phyloP scores from a whole-genome alignment of 225 moss, liverwort and hornwort genomes.

The Bryoerythrophyllum caledonicum region DNA sequence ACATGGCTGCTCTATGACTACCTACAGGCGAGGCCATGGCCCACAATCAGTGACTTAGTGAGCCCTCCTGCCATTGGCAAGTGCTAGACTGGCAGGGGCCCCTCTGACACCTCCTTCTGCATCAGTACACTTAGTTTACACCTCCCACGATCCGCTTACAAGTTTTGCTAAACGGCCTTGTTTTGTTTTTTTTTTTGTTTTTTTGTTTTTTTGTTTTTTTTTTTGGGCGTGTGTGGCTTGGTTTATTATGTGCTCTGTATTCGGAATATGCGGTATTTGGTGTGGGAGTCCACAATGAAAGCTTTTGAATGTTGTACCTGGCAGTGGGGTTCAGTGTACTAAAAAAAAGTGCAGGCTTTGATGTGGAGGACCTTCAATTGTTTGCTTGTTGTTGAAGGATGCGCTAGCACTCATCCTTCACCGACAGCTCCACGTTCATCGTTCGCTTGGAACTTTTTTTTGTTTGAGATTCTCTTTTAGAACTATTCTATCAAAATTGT shows the following conservation, averaged over 20 bases:
- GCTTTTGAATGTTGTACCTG: not conserved
- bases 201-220: too few species aligned
- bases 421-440: constrained; percentile 31
- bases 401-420: constrained; percentile 8
- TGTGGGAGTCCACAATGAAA: not conserved
- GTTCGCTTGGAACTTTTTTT: not conserved
- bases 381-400: not conserved
- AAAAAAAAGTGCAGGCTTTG: not conserved
- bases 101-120: constrained; percentile 12
- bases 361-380: not conserved
- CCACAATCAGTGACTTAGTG: constrained; percentile 22
- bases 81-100: constrained; percentile 12
- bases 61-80: not conserved
- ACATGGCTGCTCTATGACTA: constrained; percentile 22
- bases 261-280: not conserved
- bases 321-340: not conserved
- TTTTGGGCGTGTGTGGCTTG: not conserved
- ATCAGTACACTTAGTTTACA: not conserved
- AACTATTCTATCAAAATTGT: too few species aligned
- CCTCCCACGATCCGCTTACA: too few species aligned
- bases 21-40: constrained; percentile 29
- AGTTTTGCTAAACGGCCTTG: too few species aligned
- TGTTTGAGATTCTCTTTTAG: too few species aligned
- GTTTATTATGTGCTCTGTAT: not conserved
- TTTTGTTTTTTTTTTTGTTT: too few species aligned